Conservation (phyloP, 495 filamentous ascomycete genomes). For the Penicillium tannophilum region DNA sequence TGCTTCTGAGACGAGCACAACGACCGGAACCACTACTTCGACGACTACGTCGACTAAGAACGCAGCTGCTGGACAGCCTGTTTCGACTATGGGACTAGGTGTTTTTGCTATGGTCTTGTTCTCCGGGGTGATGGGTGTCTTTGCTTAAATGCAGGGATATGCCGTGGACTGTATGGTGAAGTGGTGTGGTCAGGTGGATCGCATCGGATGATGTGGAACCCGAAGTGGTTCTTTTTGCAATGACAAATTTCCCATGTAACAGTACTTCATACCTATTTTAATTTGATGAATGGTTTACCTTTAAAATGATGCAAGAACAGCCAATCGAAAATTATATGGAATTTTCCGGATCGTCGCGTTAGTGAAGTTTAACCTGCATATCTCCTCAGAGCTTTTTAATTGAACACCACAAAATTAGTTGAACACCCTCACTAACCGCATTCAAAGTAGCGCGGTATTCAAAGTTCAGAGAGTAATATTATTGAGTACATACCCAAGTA, state of each 20-base stretch:
- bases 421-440: too few species aligned
- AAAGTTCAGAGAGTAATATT: too few species aligned
- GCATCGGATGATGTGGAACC: not conserved
- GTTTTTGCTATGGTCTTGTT: conserved; percentile 41
- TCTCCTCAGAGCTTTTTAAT: too few species aligned
- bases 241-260: not conserved
- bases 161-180: too few species aligned
- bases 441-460: too few species aligned
- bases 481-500: too few species aligned
- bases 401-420: not conserved
- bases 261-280: not conserved
- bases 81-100: conserved; percentile 39
- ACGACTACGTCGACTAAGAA: conserved; percentile 19
- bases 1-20: conserved; percentile 21
- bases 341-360: conserved; percentile 11
- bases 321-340: not conserved
- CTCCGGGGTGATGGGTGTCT: conserved; percentile 34
- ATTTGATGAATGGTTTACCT: too few species aligned
- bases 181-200: not conserved
- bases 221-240: not conserved
- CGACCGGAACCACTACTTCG: conserved; percentile 11
- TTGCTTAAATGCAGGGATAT: conserved; percentile 19
- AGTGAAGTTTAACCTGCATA: not conserved
- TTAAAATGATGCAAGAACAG: too few species aligned
- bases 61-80: conserved; percentile 20